phyloP scores from a whole-genome alignment of 176 grass and related monocot genomes.

The Zea luxurians region DNA sequence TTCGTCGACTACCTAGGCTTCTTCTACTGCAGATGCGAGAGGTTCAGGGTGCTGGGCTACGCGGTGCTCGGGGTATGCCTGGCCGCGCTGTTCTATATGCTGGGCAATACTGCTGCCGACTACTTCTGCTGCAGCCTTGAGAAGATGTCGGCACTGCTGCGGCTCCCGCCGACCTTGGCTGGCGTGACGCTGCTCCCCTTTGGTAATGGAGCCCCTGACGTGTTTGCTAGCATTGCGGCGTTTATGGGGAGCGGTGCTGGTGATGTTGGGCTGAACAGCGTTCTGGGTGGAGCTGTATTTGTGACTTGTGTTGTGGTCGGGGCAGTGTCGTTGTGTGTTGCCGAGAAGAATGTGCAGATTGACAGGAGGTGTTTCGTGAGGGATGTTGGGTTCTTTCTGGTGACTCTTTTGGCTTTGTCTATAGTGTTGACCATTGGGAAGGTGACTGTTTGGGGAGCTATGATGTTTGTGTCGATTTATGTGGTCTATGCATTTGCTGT shows the following conservation, averaged over 20 bases:
- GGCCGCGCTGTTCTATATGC: constrained; percentile 81
- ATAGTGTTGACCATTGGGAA: constrained; percentile 74
- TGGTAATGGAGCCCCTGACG: constrained; percentile 94
- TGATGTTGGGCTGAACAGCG: constrained; percentile 92
- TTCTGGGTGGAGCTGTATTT: constrained; percentile 90
- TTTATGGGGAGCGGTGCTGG: constrained; percentile 76
- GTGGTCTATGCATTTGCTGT: constrained; percentile 79
- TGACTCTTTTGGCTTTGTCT: constrained; percentile 61
- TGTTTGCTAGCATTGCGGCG: constrained; percentile 90
- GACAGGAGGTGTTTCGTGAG: constrained; percentile 84
- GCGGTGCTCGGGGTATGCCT: constrained; percentile 67
- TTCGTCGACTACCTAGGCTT: constrained; percentile 77
- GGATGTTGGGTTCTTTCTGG: constrained; percentile 86
- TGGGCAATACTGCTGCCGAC: constrained; percentile 91
- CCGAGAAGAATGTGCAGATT: constrained; percentile 94
- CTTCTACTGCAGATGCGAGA: constrained; percentile 78
- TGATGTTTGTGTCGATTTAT: constrained; percentile 86
- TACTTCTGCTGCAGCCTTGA: constrained; percentile 98
- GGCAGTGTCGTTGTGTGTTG: constrained; percentile 64
- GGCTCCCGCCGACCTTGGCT: constrained; percentile 78
- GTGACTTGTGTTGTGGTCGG: constrained; percentile 95
- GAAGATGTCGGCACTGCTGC: constrained; percentile 82
- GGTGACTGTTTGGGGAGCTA: constrained; percentile 85
- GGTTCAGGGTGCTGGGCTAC: constrained; percentile 66
- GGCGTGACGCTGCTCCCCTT: constrained; percentile 89